phyloP scores from a whole-genome alignment of 2,329 filamentous ascomycete species.

The Plectosphaerella cucumerina region DNA sequence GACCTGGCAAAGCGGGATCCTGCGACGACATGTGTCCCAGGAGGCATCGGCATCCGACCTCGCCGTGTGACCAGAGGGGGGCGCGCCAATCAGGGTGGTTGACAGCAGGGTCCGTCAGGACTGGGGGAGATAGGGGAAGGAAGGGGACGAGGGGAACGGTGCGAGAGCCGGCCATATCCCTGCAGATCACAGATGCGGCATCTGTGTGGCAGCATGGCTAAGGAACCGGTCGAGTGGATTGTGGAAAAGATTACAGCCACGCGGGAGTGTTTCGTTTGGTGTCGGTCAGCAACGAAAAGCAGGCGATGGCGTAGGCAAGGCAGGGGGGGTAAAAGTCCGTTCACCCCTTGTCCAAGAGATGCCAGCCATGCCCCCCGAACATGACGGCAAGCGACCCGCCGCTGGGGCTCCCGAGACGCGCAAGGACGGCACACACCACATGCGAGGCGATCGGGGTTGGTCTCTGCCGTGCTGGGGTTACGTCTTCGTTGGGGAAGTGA shows the following conservation, averaged over 20 bases:
- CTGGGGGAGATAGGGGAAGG: too few species aligned
- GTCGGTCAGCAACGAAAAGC: neutral
- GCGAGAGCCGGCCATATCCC: too few species aligned
- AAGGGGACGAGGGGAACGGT: too few species aligned
- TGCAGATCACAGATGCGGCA: too few species aligned
- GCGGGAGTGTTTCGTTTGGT: neutral
- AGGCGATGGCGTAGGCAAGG: neutral
- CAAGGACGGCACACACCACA: neutral
- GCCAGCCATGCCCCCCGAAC: neutral
- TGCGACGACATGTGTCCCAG: neutral
- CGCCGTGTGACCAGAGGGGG: neutral
- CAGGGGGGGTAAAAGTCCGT: neutral
- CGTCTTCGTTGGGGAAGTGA: too few species aligned
- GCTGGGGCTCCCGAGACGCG: neutral
- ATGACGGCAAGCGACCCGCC: neutral
- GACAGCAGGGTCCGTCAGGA: too few species aligned
- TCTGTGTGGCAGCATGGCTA: too few species aligned
- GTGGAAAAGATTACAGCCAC: neutral
- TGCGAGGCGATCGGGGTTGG: neutral
- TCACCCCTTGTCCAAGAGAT: neutral
- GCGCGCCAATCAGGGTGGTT: neutral
- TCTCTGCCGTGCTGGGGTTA: too few species aligned
- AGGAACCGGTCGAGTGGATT: too few species aligned
- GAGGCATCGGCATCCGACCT: neutral
- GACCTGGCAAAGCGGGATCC: neutral